Percentiles rank a stretch among this genome's conserved stretches.
Evolutionary conservation across 768 basidiomycete genomes (phyloP).

Genomic region (Hortiboletus flavorubellus): DNA sequence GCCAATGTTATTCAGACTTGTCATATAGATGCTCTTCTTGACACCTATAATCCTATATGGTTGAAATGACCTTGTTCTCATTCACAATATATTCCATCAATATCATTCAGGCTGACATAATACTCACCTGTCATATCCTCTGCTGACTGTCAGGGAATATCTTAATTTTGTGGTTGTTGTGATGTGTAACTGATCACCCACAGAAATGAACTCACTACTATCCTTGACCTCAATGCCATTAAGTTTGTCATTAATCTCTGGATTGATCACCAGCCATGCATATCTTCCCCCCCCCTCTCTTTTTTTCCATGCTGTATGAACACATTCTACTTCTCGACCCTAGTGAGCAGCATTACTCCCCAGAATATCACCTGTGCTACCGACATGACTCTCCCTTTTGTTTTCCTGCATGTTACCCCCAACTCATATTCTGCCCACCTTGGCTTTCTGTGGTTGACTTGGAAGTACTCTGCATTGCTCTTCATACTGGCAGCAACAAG

Average conservation of each 20-base stretch:
- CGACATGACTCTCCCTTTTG: slow-evolving; percentile 42
- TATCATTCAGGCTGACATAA: too few species aligned
- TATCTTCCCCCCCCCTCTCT: too few species aligned
- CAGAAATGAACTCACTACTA: slow-evolving; percentile 42
- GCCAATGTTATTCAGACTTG: too few species aligned
- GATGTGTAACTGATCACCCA: slow-evolving; percentile 25
- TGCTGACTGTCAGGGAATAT: too few species aligned
- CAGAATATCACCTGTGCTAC: slow-evolving; percentile 70
- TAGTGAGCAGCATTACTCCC: slow-evolving; percentile 64
- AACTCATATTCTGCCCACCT: neutral
- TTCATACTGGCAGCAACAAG: slow-evolving; percentile 49
- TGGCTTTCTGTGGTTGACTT: slow-evolving; percentile 63
- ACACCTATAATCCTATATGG: too few species aligned
- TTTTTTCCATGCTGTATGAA: neutral
- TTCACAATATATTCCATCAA: too few species aligned
- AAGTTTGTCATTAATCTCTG: slow-evolving; percentile 48
- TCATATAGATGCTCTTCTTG: too few species aligned
- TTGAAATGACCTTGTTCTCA: too few species aligned
- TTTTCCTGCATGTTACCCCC: neutral
- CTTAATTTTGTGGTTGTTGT: too few species aligned
- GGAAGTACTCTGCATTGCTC: slow-evolving; percentile 69
- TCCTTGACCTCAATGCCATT: slow-evolving; percentile 49
- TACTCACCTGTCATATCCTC: too few species aligned
- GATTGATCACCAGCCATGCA: slow-evolving; percentile 67
- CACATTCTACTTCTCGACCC: neutral